Percentiles rank a stretch among this genome's conserved stretches.
phyloP scores from a whole-genome alignment of 345 rosid species.

The Ceriops decandra region DNA sequence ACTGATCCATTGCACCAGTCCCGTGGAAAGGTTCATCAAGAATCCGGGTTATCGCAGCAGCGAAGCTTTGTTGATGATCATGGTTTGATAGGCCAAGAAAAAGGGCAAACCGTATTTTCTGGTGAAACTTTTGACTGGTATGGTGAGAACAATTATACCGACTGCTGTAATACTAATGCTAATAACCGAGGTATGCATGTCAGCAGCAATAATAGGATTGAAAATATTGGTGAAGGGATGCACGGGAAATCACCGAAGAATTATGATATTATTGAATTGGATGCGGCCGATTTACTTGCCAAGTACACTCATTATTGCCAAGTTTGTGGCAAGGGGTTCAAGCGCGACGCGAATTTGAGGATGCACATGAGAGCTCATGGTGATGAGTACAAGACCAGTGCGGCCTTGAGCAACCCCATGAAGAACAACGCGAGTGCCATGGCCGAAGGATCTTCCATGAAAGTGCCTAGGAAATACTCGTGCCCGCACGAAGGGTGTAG shows the following conservation, averaged over 20 bases:
- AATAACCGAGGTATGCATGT: slow-evolving; percentile 1
- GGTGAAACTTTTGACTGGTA: slow-evolving; percentile 31
- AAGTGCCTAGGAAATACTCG: slow-evolving; percentile 49
- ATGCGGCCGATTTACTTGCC: slow-evolving; percentile 57
- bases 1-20: slow-evolving; percentile 11
- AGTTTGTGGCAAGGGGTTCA: slow-evolving; percentile 84
- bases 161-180: not conserved
- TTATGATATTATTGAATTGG: slow-evolving; percentile 55
- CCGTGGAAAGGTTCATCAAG: slow-evolving; percentile 4
- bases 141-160: slow-evolving; percentile 13
- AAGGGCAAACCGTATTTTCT: slow-evolving; percentile 28
- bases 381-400: slow-evolving; percentile 69
- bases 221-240: slow-evolving; percentile 13
- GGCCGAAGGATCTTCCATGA: slow-evolving; percentile 13
- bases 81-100: slow-evolving; percentile 21
- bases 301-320: slow-evolving; percentile 86
- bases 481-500: slow-evolving; percentile 81
- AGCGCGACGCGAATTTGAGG: slow-evolving; percentile 83
- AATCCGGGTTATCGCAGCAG: slow-evolving; percentile 6
- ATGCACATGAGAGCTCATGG: slow-evolving; percentile 99
- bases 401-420: slow-evolving; percentile 62
- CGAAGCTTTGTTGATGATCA: slow-evolving; percentile 4
- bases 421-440: slow-evolving; percentile 20
- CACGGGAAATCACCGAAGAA: slow-evolving; percentile 4
- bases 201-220: slow-evolving; percentile 6